Base-by-base conservation (phyloP, 2,329 filamentous ascomycete genomes). In the Hypoxylon sp. region DNA sequence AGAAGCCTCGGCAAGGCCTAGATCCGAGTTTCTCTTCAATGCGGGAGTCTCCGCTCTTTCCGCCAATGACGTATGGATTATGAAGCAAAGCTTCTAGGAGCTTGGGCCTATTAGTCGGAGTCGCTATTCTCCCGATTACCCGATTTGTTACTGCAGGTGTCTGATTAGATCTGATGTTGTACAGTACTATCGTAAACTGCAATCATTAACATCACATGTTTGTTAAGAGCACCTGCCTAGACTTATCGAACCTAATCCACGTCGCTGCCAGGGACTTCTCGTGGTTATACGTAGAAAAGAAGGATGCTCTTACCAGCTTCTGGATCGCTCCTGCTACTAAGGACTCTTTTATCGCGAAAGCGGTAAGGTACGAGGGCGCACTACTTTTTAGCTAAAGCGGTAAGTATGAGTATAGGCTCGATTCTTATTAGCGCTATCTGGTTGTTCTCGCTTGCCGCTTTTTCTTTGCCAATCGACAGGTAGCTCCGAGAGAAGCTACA, bases 1-100 rank as follows among this genome's bases (percentile, higher is more conserved):
- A 14, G 55, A 23, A 51, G 55, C 64, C 62, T 71, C 69, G 67
- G 67, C 53, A 68, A 39, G 23, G 30, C 23, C 46, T 48, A 21
- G 52, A 64, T 60, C 63, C 57, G 67, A 59, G 32, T 53, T 50
- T 50, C 43, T 60, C 43, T 12, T 59, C 43, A 50, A 52, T 63
- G 62, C 65, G 52, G 30, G 51, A 41, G 48, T 45, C 19, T 60
- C 14, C 34, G 27, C 37, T 34, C 19, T 30, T 21, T 41, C 30
- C 29, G 32, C 59, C 59, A 67, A 57, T 67, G 59, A 67, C 59
- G 55, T 54, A 11, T 53, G 27, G 34, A 51, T 56, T 30, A 45
- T 16, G 30, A 21, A 50, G 29, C 37, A 57, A 14, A 32, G 48
- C 16, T 51, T 11, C 29, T n/a, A 32, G 34, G 34, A 67, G 63